Evolutionary conservation across 805 yeast species (phyloP), one percentile per base, ranked within the genome.

Genomic region (Candida cerambycidarum): DNA sequence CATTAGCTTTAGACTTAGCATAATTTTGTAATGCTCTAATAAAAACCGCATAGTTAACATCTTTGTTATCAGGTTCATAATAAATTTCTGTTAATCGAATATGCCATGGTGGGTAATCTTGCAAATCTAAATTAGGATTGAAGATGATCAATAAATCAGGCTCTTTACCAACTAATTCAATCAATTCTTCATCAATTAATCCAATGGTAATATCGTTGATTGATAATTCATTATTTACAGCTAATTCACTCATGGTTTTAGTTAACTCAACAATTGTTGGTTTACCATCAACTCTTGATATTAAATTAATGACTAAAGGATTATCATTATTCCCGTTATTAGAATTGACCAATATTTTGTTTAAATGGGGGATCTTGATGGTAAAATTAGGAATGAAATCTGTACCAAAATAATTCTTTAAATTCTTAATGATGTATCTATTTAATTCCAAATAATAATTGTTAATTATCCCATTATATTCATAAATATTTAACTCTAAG

Each of bases 81-180:
- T 83, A 90, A 56, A 93, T 80, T 59, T 93, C 99, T 5, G 89
- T 79, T 41, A 95, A 75, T 48, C 99, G 78, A 27, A 89, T 79
- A 58, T 92, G 98, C 99, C 99, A 93, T 21, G 99, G 99, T 15
- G 98, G 98, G 62, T 83, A 93, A 13, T 96, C 97, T 63, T 89
- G 95, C 38, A 93, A 74, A 59, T 89, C 95, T 49, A 93, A 71
- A 10, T 75, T 72, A n/a, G 97, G 96, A 15, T 89, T 89, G 61
- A 92, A 93, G 41, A 86, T 67, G 23, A 93, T 71, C 37, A 93
- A 69, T 49, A 93, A 73, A 59, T 93, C 99, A 0, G 99, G 98
- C 60, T 93, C 99, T n/a, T 73, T 75, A 1, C 96, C 93, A 12
- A 89, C 93, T 41, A 89, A 69, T 53, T 81, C 87, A 29, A 71